Evolutionary conservation across 2,329 filamentous ascomycete genomes (phyloP), one percentile per base, ranked within the genome.

Genomic region (Microcera coccophila): DNA sequence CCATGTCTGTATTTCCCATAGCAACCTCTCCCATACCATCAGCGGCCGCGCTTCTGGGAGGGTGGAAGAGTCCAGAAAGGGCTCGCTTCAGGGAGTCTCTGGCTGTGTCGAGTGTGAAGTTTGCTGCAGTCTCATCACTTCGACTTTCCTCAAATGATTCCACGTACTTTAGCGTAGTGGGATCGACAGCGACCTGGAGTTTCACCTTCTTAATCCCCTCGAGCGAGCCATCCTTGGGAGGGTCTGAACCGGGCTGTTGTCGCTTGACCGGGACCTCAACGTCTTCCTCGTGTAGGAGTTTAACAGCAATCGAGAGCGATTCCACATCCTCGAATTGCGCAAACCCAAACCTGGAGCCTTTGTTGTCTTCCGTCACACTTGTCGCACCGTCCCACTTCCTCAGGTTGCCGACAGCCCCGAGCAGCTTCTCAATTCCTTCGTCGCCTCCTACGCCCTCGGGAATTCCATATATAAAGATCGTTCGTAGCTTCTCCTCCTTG

Each of bases 281-380:
- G 61, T 89, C 76, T 50, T 96, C 74, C 57, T 93, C 84, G 62
- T 82, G 82, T 56, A 96, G 79, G 43, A 95, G 79, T 64, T 94
- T 89, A 42, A 90, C 82, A 33, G 91, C 93, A 34, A 84, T 84
- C 63, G 85, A 82, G 54, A 98, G 74, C 52, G 90, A 91, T 65
- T 95, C 87, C 18, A 84, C 82, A 64, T 97, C 90, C 50, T 95
- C 91, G 65, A 87, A 98, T 66, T 96, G 87, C 46, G 91, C 93
- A 68, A 98, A 97, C 12, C 91, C 93, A 72, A 97, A 97, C 50
- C 84, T 85, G 66, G 85, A 84, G 42, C 83, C 82, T 68, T 91
- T 93, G 52, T 86, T 81, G 52, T 89, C 83, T n/a, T 72, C 62
- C 14, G 72, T 60, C 24, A 74, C 68, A 14, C 73, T 75, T 37